A percentile compares a stretch with the other conserved stretches of the same genome.
Conservation (phyloP, 2,329 filamentous ascomycete genomes). For the Ilyonectria sp. region DNA sequence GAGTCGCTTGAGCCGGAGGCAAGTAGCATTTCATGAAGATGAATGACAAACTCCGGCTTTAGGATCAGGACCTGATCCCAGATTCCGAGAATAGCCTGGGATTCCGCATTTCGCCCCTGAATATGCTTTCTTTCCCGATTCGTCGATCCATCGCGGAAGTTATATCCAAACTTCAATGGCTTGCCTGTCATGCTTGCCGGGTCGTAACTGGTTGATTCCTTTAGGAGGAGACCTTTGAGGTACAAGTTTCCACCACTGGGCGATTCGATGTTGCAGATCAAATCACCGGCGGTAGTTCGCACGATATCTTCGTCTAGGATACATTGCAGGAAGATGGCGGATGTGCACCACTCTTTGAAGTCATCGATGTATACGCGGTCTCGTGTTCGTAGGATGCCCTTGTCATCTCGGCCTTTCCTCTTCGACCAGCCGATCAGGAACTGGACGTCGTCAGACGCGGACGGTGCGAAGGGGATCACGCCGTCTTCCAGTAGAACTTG, state of each 20-base stretch:
- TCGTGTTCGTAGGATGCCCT: neutral
- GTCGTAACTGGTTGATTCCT: neutral
- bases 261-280: slow-evolving; percentile 7
- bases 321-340: slow-evolving; percentile 27
- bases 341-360: slow-evolving; percentile 27
- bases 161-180: slow-evolving; percentile 34
- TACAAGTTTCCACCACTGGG: slow-evolving; percentile 20
- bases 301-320: neutral
- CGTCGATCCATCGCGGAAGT: slow-evolving; percentile 7
- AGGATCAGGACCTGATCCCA: slow-evolving; percentile 27
- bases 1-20: slow-evolving; percentile 18
- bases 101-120: slow-evolving; percentile 10
- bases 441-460: slow-evolving; percentile 14
- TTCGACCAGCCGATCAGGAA: slow-evolving; percentile 23
- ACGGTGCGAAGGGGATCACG: slow-evolving; percentile 9
- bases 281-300: slow-evolving; percentile 14
- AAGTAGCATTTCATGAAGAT: slow-evolving; percentile 17
- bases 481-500: no score
- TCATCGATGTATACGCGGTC: slow-evolving; percentile 13
- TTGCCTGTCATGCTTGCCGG: slow-evolving; percentile 29
- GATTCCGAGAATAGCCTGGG: slow-evolving; percentile 24
- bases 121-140: slow-evolving; percentile 17
- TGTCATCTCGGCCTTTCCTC: neutral
- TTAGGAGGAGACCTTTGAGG: slow-evolving; percentile 26
- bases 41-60: slow-evolving; percentile 8